Conservation (phyloP, 148 eudicot genomes). For the Beta vulgaris region DNA sequence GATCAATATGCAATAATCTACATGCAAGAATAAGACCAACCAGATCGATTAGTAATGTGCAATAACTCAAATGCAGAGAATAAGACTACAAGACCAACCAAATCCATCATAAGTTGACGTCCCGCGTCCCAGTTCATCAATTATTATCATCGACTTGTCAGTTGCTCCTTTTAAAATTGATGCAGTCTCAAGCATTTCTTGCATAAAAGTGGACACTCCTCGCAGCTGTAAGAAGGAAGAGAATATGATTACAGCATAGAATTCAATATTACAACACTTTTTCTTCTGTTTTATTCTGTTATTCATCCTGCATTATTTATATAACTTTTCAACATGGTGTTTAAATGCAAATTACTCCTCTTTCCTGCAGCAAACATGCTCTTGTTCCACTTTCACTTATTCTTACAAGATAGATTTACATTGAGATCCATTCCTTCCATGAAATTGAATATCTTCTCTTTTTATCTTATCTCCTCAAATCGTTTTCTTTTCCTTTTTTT, state of each 20-base stretch:
- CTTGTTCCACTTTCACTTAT: background rate
- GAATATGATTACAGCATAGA: constrained; percentile 6
- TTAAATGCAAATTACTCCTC: background rate
- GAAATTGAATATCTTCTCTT: too few relatives aligned
- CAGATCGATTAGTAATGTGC: background rate
- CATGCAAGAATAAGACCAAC: background rate
- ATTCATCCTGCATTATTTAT: background rate
- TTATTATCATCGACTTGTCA: constrained; percentile 78
- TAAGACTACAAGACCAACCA: constrained; percentile 64
- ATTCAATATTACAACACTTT: background rate
- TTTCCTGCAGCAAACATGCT: background rate
- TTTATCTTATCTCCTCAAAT: too few relatives aligned
- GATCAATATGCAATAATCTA: background rate
- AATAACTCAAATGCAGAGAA: background rate
- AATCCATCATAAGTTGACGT: constrained; percentile 99
- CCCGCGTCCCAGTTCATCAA: constrained; percentile 99
- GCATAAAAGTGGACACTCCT: constrained; percentile 99
- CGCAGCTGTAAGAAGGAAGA: constrained; percentile 52
- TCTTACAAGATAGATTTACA: background rate
- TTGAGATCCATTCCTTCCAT: background rate
- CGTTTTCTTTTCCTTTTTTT: background rate
- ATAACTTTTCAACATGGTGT: background rate
- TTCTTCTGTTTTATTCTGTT: background rate
- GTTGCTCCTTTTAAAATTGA: constrained; percentile 97
- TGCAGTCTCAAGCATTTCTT: constrained; percentile 99